Conservation (phyloP, 192 early-diverging fungal species). For the Coemansia sp. region DNA sequence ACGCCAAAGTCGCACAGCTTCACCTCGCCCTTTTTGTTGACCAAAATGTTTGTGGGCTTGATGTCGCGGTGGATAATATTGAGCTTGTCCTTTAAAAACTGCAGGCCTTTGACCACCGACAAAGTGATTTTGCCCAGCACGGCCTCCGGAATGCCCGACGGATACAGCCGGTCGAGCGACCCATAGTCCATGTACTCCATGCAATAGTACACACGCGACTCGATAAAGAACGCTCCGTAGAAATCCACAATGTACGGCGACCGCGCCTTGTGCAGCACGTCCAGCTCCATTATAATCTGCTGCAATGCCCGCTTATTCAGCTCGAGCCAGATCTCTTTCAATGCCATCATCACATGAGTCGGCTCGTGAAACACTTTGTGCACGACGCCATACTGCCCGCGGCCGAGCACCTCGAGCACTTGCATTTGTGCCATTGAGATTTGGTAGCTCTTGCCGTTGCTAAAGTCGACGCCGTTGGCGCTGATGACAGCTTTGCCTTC, state of each 20-base stretch:
- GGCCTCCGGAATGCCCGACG: slow-evolving; percentile 77
- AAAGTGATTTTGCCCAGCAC: slow-evolving; percentile 73
- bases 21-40: slow-evolving; percentile 82
- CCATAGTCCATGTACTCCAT: slow-evolving; percentile 99
- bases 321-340: slow-evolving; percentile 93
- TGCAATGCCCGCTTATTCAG: slow-evolving; percentile 84
- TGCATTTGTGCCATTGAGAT: slow-evolving; percentile 86
- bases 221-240: slow-evolving; percentile 95
- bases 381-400: slow-evolving; percentile 93
- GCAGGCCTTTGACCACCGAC: slow-evolving; percentile 78
- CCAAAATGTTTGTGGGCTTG: slow-evolving; percentile 92
- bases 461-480: slow-evolving; percentile 89
- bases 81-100: slow-evolving; percentile 84
- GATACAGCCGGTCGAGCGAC: slow-evolving; percentile 84
- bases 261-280: slow-evolving; percentile 84
- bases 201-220: slow-evolving; percentile 94
- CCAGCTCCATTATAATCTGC: slow-evolving; percentile 95
- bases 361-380: slow-evolving; percentile 85
- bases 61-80: slow-evolving; percentile 93
- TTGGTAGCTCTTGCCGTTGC: slow-evolving; percentile 80
- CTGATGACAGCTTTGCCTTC: slow-evolving; percentile 89
- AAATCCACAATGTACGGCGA: slow-evolving; percentile 96
- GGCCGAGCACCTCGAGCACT: slow-evolving; percentile 77
- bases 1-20: slow-evolving; percentile 98
- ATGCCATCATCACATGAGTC: slow-evolving; percentile 85